Evolutionary conservation across 352 stramenopile species (phyloP).

Genomic region (Globisporangium lucens): DNA sequence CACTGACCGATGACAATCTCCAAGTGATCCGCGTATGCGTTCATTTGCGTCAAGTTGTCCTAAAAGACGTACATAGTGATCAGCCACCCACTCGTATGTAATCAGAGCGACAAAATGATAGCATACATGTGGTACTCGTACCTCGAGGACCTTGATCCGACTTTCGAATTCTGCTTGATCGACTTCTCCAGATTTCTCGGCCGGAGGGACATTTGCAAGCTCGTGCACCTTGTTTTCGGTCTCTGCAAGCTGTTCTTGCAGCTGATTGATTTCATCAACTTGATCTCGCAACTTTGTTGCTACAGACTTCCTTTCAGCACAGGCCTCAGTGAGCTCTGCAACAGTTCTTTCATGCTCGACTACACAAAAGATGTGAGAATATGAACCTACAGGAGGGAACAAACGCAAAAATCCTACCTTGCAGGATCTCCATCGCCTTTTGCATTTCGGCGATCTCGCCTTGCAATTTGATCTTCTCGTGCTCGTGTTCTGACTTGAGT

Average conservation of each 20-base stretch:
- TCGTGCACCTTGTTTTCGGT: slow-evolving; percentile 20
- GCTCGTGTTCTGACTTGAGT: slow-evolving; percentile 5
- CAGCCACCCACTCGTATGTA: background rate
- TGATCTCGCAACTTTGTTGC: slow-evolving; percentile 26
- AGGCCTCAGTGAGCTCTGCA: slow-evolving; percentile 17
- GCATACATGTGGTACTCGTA: slow-evolving; percentile 17
- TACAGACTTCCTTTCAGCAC: slow-evolving; percentile 9
- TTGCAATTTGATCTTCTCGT: slow-evolving; percentile 6
- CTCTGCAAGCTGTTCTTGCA: slow-evolving; percentile 29
- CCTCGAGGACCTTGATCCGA: slow-evolving; percentile 66
- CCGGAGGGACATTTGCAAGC: slow-evolving; percentile 6
- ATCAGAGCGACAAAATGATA: background rate
- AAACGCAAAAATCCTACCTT: slow-evolving; percentile 1
- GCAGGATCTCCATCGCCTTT: slow-evolving; percentile 11
- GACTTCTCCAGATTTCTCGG: slow-evolving; percentile 21
- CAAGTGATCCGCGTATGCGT: slow-evolving; percentile 74
- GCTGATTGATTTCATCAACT: slow-evolving; percentile 32
- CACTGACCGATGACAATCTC: slow-evolving; percentile 75
- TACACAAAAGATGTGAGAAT: slow-evolving; percentile 9
- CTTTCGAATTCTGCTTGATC: slow-evolving; percentile 26
- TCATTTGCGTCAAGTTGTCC: slow-evolving; percentile 79
- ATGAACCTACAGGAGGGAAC: background rate
- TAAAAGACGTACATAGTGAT: slow-evolving; percentile 17
- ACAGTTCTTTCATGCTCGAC: slow-evolving; percentile 30
- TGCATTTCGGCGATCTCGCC: slow-evolving; percentile 12